A percentile compares a stretch with the other conserved stretches of the same genome.
phyloP scores from a whole-genome alignment of 129 eudicot species.

The Flaveria linearis region DNA sequence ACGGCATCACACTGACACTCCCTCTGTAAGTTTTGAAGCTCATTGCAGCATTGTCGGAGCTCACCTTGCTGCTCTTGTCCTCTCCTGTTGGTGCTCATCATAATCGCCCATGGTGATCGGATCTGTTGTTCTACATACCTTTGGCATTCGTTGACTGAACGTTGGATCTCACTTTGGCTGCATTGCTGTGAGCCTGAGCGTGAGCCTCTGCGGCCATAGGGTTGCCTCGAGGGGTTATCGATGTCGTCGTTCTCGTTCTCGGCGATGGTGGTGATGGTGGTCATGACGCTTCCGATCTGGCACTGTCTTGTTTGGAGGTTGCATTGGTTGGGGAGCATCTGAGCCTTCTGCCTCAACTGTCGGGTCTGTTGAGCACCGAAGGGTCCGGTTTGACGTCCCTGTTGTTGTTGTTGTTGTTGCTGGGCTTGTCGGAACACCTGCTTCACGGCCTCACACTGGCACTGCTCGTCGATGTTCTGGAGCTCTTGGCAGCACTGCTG shows the following conservation, averaged over 20 bases:
- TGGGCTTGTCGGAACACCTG: too few relatives aligned
- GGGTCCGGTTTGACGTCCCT: too few relatives aligned
- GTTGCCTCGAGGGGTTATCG: background rate
- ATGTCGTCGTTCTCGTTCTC: background rate
- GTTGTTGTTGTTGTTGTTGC: too few relatives aligned
- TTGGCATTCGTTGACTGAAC: conserved; percentile 20
- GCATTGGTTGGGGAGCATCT: conserved; percentile 31
- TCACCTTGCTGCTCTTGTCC: background rate
- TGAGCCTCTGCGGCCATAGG: background rate
- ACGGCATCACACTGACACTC: background rate
- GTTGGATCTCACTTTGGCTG: conserved; percentile 8
- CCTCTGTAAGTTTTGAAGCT: conserved; percentile 7
- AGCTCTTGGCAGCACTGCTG: too few relatives aligned
- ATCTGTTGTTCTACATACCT: conserved; percentile 3
- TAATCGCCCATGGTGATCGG: background rate
- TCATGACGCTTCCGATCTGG: conserved; percentile 6
- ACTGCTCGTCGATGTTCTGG: conserved; percentile 16
- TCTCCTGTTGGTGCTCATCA: background rate
- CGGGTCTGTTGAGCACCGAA: too few relatives aligned
- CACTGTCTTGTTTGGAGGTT: conserved; percentile 14
- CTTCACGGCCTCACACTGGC: too few relatives aligned
- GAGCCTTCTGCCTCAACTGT: conserved; percentile 34
- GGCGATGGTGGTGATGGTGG: conserved; percentile 25
- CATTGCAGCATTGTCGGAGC: conserved; percentile 26
- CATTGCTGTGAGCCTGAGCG: conserved; percentile 15